A percentile compares a stretch with the other conserved stretches of the same genome.
These are phyloP conservation scores for Letharia lupina DNA, from an alignment of 495 filamentous ascomycete genomes.

Conservation along the genomic window DNA sequence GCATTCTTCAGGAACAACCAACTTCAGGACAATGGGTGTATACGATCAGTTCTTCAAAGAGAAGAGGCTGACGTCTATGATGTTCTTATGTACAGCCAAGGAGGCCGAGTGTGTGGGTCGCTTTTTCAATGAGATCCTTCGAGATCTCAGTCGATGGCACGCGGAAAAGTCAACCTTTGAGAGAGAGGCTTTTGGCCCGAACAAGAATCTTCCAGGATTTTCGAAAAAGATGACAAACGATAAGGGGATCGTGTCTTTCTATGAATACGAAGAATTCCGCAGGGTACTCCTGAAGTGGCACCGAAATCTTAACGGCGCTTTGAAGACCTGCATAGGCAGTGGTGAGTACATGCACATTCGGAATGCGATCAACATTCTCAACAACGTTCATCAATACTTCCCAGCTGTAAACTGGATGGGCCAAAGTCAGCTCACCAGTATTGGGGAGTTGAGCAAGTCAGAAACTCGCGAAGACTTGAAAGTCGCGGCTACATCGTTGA, in stretches of 20 bases:
- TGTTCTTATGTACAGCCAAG: slow-evolving; percentile 78
- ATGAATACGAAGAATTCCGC: slow-evolving; percentile 81
- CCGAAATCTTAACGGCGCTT: slow-evolving; percentile 58
- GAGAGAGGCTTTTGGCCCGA: slow-evolving; percentile 61
- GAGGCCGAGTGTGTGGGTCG: slow-evolving; percentile 87
- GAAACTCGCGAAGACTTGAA: slow-evolving; percentile 81
- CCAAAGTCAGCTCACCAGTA: slow-evolving; percentile 54
- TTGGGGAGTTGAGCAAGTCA: slow-evolving; percentile 57
- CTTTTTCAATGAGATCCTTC: slow-evolving; percentile 73
- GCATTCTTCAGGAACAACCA: slow-evolving; percentile 70
- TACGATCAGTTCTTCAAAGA: slow-evolving; percentile 78
- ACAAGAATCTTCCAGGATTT: slow-evolving; percentile 59
- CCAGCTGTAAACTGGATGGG: slow-evolving; percentile 86
- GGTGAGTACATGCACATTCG: slow-evolving; percentile 97
- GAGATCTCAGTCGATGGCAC: slow-evolving; percentile 78
- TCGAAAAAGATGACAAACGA: slow-evolving; percentile 52
- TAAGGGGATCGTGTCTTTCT: slow-evolving; percentile 54
- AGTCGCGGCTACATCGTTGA: slow-evolving; percentile 75
- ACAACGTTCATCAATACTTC: slow-evolving; percentile 68
- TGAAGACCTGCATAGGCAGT: slow-evolving; percentile 68
- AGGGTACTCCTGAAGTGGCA: slow-evolving; percentile 87
- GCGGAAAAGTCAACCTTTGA: slow-evolving; percentile 65
- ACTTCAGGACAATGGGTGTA: slow-evolving; percentile 78
- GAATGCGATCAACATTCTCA: slow-evolving; percentile 89
- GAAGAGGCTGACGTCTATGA: slow-evolving; percentile 65